A percentile compares a stretch with the other conserved stretches of the same genome.
Evolutionary conservation across 306 rosid genomes (phyloP).

Genomic region (Cicer judaicum): DNA sequence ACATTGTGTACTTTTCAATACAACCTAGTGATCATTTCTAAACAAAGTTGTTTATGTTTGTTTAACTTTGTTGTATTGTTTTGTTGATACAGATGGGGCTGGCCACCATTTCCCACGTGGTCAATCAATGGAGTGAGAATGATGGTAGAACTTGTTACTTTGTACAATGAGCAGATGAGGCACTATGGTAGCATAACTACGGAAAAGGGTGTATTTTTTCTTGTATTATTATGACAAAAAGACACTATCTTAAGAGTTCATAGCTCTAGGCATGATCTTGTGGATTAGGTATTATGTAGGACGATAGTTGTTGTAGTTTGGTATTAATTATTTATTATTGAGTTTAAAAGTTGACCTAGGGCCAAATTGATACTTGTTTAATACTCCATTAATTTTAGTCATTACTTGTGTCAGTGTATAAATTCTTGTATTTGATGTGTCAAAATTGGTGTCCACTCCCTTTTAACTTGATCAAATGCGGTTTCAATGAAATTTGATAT

Average conservation of each 20-base stretch:
- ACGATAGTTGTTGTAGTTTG: slow-evolving; percentile 55
- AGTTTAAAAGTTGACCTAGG: slow-evolving; percentile 59
- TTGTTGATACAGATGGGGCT: slow-evolving; percentile 60
- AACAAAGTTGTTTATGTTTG: background rate
- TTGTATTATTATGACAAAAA: slow-evolving; percentile 53
- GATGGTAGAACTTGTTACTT: slow-evolving; percentile 34
- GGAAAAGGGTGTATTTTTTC: slow-evolving; percentile 48
- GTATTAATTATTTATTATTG: slow-evolving; percentile 54
- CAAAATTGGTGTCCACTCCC: slow-evolving; percentile 17
- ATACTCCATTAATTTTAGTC: slow-evolving; percentile 50
- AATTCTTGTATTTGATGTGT: slow-evolving; percentile 39
- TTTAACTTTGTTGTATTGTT: slow-evolving; percentile 38
- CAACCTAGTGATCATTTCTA: background rate
- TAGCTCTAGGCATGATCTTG: slow-evolving; percentile 55
- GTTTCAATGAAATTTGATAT: too few species aligned
- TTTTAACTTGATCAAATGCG: too few species aligned
- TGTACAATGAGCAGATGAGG: slow-evolving; percentile 36
- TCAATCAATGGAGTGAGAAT: slow-evolving; percentile 67
- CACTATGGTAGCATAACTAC: slow-evolving; percentile 22
- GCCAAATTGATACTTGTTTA: slow-evolving; percentile 54
- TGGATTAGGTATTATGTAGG: slow-evolving; percentile 52
- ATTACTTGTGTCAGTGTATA: slow-evolving; percentile 53
- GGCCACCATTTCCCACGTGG: slow-evolving; percentile 65
- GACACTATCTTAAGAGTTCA: slow-evolving; percentile 44
- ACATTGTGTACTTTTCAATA: background rate